Conservation (phyloP, 768 basidiomycete genomes). For the Boletus pseudopeckii region DNA sequence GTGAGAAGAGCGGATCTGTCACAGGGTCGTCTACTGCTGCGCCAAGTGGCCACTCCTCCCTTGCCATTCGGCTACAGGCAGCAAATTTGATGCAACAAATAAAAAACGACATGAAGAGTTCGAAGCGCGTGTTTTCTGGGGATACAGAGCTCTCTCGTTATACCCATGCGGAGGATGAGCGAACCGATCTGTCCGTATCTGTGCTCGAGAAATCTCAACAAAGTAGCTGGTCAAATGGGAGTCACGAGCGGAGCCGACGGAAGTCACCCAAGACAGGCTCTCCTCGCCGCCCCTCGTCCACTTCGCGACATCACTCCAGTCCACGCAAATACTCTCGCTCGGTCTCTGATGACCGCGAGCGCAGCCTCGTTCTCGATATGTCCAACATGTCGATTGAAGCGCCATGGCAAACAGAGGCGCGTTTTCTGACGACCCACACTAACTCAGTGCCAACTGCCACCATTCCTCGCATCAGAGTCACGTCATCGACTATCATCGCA, state of each 20-base stretch:
- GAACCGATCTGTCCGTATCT: slow-evolving; percentile 11
- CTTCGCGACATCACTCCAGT: slow-evolving; percentile 39
- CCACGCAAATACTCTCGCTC: slow-evolving; percentile 42
- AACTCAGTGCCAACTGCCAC: slow-evolving; percentile 5
- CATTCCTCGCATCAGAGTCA: slow-evolving; percentile 29
- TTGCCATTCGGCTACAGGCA: slow-evolving; percentile 72
- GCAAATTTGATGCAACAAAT: slow-evolving; percentile 84
- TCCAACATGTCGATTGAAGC: slow-evolving; percentile 45
- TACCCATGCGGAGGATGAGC: slow-evolving; percentile 21
- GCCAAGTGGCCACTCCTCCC: slow-evolving; percentile 50
- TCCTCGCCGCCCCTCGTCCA: slow-evolving; percentile 33
- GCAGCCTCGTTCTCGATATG: slow-evolving; percentile 39
- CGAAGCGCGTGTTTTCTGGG: slow-evolving; percentile 68
- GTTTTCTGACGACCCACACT: slow-evolving; percentile 10
- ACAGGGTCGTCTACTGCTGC: slow-evolving; percentile 29
- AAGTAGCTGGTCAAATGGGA: slow-evolving; percentile 28
- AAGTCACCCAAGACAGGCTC: slow-evolving; percentile 24
- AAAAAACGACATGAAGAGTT: slow-evolving; percentile 65
- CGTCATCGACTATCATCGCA: slow-evolving; percentile 28
- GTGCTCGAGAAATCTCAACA: slow-evolving; percentile 21
- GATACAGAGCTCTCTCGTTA: slow-evolving; percentile 55
- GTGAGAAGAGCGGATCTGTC: slow-evolving; percentile 22
- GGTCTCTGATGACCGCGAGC: slow-evolving; percentile 42
- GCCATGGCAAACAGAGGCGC: slow-evolving; percentile 28
- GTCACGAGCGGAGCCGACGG: slow-evolving; percentile 26